Evolutionary conservation across 345 rosid genomes (phyloP).

Genomic region (Syzygium jambos): DNA sequence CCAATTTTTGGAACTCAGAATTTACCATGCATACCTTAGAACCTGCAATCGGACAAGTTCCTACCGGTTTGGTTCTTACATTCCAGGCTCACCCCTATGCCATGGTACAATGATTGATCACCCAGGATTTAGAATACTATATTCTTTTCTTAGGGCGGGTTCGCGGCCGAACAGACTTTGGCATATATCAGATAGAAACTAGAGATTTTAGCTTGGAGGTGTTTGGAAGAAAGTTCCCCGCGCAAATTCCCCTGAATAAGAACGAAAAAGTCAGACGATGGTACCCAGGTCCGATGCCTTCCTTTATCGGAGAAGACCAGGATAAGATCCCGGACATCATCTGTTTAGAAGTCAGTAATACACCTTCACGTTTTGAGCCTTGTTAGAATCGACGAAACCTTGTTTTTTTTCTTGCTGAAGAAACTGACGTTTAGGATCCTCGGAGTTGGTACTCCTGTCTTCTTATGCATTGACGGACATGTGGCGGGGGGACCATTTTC

Average conservation of each 20-base stretch:
- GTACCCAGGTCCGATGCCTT: neutral
- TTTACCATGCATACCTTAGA: no score
- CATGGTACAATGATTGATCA: neutral
- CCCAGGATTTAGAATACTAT: neutral
- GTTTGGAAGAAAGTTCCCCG: neutral
- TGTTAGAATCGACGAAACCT: neutral
- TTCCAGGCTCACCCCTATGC: no score
- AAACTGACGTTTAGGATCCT: neutral
- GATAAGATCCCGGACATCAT: neutral
- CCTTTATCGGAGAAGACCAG: neutral
- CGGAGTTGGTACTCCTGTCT: neutral
- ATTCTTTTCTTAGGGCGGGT: neutral
- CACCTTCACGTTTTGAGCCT: neutral
- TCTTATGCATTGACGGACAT: neutral
- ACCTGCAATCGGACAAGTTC: rapidly evolving
- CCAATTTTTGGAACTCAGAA: no score
- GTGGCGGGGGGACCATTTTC: neutral
- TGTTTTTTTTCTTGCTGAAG: neutral
- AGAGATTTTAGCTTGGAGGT: neutral
- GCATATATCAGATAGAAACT: neutral
- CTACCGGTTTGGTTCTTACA: no score
- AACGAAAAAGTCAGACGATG: neutral
- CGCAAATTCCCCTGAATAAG: neutral
- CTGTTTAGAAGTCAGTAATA: neutral
- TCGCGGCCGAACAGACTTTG: neutral